A percentile compares a stretch with the other conserved stretches of the same genome.
Conservation (phyloP, 2,329 filamentous ascomycete genomes). For the Polytolypa hystricis region DNA sequence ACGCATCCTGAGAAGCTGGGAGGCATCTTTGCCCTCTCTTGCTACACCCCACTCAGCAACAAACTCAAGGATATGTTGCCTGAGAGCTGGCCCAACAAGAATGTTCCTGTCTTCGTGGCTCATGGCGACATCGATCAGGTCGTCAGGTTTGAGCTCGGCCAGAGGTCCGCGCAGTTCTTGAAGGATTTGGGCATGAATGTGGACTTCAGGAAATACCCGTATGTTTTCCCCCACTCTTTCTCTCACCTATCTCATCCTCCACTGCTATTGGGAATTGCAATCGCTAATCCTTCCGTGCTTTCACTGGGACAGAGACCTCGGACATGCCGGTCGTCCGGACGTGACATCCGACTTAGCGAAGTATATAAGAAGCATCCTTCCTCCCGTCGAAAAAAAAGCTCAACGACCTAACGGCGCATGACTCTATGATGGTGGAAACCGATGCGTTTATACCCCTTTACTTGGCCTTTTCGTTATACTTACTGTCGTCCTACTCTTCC, state of each 20-base stretch:
- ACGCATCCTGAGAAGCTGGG: slow-evolving; percentile 64
- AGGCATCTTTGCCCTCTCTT: slow-evolving; percentile 78
- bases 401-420: no score
- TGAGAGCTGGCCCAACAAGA: slow-evolving; percentile 50
- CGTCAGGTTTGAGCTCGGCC: slow-evolving; percentile 58
- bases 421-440: background rate
- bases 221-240: slow-evolving; percentile 24
- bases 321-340: slow-evolving; percentile 61
- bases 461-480: background rate
- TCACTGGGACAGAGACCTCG: slow-evolving; percentile 60
- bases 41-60: slow-evolving; percentile 62
- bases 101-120: slow-evolving; percentile 78
- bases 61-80: slow-evolving; percentile 50
- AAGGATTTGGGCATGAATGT: slow-evolving; percentile 61
- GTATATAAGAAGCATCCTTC: slow-evolving; percentile 40
- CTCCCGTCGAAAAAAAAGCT: background rate
- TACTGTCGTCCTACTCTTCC: no score
- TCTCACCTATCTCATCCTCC: slow-evolving; percentile 62
- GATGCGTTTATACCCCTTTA: background rate
- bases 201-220: slow-evolving; percentile 66
- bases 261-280: no score
- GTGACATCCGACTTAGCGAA: slow-evolving; percentile 74
- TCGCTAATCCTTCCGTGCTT: no score
- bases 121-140: slow-evolving; percentile 72
- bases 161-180: slow-evolving; percentile 54